Evolutionary conservation across 768 basidiomycete genomes (phyloP).

Genomic region (Symmetrospora coprosmae): DNA sequence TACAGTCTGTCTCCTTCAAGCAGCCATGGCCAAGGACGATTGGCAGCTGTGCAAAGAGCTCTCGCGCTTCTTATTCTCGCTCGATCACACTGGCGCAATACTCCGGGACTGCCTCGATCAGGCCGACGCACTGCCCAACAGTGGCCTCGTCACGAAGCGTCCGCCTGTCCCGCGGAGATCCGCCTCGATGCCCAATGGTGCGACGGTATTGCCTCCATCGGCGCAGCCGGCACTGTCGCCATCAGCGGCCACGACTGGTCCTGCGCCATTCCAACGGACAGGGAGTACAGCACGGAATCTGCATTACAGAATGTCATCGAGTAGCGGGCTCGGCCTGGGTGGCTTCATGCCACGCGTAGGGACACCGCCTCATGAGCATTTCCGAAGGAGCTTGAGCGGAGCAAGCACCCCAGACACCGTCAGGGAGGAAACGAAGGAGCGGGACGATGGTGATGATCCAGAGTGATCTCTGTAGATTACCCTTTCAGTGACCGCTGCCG

Average conservation of each 20-base stretch:
- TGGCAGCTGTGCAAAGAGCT: conserved; percentile 80
- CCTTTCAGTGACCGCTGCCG: no score
- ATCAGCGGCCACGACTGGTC: no score
- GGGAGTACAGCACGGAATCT: conserved; percentile 1
- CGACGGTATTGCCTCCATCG: no score
- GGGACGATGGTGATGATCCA: conserved; percentile 18
- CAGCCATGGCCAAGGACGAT: conserved; percentile 61
- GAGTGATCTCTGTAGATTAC: no score
- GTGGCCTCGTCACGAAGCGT: no score
- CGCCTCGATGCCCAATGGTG: no score
- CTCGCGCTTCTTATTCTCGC: conserved; percentile 76
- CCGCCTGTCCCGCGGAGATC: no score
- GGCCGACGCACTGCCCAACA: conserved; percentile 19
- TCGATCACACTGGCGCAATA: conserved; percentile 63
- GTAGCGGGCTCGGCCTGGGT: not conserved
- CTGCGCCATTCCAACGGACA: conserved; percentile 10
- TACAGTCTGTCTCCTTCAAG: conserved; percentile 61
- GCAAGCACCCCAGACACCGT: not conserved
- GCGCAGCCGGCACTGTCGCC: no score
- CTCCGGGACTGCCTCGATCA: conserved; percentile 28
- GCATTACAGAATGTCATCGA: conserved; percentile 20
- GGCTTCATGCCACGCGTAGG: not conserved
- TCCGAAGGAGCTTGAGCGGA: not conserved
- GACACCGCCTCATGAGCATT: no score
- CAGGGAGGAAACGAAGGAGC: not conserved